Base-by-base conservation (phyloP, 106 monocot species). In the Chionographis japonica region DNA sequence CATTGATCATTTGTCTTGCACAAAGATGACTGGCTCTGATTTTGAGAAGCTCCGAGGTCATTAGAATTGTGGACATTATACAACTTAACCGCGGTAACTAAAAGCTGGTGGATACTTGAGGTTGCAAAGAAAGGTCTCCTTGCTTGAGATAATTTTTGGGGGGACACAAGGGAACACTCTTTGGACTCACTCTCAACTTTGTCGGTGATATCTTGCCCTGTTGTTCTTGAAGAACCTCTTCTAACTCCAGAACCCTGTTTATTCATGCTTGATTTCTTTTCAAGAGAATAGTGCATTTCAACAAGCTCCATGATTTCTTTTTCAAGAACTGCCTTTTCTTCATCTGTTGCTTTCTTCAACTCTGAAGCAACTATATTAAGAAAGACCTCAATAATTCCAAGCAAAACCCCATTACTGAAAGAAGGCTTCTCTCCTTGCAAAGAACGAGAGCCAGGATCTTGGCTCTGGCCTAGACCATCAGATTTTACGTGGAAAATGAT, bases 301-400 rank as follows among this genome's bases (percentile, higher is more conserved):
- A 83, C 63, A 63, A 97, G 75, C 20, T 74, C 80, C 61, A 84
- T 42, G 35, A 97, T 70, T 87, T 97, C 92, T 72, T 80, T 81
- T 67, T 85, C 74, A 55, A 89, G 78, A 36, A 20, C 36, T 49
- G 19, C 54, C 54, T 75, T 83, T 19, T 76, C 78, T 56, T 76
- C 40, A 4, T 70, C 71, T 70, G 65, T 17, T 50, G 89, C 69
- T 76, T 83, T 92, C 43, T 86, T 85, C 66, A 92, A 37, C 54
- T 92, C 89, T 74, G 75, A 72, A 66, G 82, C 66, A 37, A 61
- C 61, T 20, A 86, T 60, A 71, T 87, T 83, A 8, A 87, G 65
- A 68, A 92, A 78, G 61, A 92, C 89, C 72, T 89, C 92, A 40
- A 85, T 65, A 40, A 89, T 74, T 77, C 86, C 81, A 68, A 76